Percentiles rank a stretch among this genome's conserved stretches.
These are phyloP conservation scores for Crithidia sp. DNA, from an alignment of 208 protist species.

Conservation along the genomic window DNA sequence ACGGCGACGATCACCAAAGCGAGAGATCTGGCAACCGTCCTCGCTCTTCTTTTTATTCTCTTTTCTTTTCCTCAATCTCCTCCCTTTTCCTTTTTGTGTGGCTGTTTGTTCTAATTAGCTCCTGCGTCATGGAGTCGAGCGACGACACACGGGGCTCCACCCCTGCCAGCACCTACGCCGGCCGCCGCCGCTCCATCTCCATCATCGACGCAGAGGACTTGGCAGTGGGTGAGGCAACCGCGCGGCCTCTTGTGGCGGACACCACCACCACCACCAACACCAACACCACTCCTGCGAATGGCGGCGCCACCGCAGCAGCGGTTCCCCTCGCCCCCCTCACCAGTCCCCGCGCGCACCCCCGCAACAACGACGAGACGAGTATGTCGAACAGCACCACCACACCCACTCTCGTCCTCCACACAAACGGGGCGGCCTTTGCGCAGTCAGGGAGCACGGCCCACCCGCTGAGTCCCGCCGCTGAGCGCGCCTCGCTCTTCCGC, in stretches of 20 bases:
- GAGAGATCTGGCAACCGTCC: too few species aligned
- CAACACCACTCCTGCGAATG: too few species aligned
- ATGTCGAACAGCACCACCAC: slow-evolving; percentile 2
- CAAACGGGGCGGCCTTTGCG: neutral
- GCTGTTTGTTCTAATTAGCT: neutral
- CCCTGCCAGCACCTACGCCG: neutral
- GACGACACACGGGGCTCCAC: slow-evolving; percentile 11
- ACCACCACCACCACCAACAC: too few species aligned
- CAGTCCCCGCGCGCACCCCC: neutral
- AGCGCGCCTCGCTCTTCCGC: slow-evolving; percentile 11
- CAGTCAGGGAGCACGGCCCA: neutral
- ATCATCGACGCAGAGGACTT: slow-evolving; percentile 18
- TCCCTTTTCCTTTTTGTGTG: slow-evolving; percentile 2
- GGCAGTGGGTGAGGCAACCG: neutral
- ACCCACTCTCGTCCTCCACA: too few species aligned
- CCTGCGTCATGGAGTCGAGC: neutral
- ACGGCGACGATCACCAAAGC: too few species aligned
- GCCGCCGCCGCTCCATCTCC: slow-evolving; percentile 25
- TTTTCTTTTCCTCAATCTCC: neutral
- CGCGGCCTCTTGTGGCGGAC: neutral
- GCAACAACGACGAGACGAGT: slow-evolving; percentile 1
- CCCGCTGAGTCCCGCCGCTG: neutral
- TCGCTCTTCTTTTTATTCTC: too few species aligned
- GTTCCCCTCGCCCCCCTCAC: neutral
- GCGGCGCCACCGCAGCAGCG: too few species aligned